Conservation (phyloP, 345 rosid species). For the Limnanthes douglasii region DNA sequence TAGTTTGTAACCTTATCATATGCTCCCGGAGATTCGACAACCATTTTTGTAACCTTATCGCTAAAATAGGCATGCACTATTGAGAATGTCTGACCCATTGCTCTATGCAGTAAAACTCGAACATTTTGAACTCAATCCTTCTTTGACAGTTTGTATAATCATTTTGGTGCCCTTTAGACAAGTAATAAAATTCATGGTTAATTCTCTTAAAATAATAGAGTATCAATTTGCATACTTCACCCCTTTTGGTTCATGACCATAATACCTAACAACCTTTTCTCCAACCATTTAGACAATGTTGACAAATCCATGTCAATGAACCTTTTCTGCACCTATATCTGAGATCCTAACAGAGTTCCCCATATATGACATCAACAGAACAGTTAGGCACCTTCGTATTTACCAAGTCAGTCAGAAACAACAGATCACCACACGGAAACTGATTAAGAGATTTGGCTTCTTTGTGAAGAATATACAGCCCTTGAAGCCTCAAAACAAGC, state of each 20-base stretch:
- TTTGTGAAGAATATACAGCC: too few species aligned
- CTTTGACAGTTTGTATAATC: slow-evolving; percentile 93
- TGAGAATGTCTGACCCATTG: slow-evolving; percentile 96
- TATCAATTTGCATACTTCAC: slow-evolving; percentile 34
- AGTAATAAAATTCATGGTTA: slow-evolving; percentile 60
- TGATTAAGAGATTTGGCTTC: slow-evolving; percentile 32
- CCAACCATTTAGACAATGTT: slow-evolving; percentile 69
- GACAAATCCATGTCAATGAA: slow-evolving; percentile 55
- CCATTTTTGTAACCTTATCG: slow-evolving; percentile 77
- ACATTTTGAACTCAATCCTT: slow-evolving; percentile 83
- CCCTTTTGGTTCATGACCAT: slow-evolving; percentile 28
- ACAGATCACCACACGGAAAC: slow-evolving; percentile 47
- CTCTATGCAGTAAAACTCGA: slow-evolving; percentile 78
- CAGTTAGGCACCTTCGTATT: slow-evolving; percentile 73
- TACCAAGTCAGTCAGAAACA: slow-evolving; percentile 58
- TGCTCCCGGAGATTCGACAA: slow-evolving; percentile 88
- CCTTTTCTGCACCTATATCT: slow-evolving; percentile 37
- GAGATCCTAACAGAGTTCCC: slow-evolving; percentile 40
- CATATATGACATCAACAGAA: slow-evolving; percentile 61
- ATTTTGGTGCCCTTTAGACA: slow-evolving; percentile 80
- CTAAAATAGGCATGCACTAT: slow-evolving; percentile 92
- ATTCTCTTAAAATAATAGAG: slow-evolving; percentile 59
- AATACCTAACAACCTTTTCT: slow-evolving; percentile 74
- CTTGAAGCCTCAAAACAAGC: too few species aligned
- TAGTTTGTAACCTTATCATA: slow-evolving; percentile 94